Conservation (phyloP, 106 monocot species). For the Posidonia australis region DNA sequence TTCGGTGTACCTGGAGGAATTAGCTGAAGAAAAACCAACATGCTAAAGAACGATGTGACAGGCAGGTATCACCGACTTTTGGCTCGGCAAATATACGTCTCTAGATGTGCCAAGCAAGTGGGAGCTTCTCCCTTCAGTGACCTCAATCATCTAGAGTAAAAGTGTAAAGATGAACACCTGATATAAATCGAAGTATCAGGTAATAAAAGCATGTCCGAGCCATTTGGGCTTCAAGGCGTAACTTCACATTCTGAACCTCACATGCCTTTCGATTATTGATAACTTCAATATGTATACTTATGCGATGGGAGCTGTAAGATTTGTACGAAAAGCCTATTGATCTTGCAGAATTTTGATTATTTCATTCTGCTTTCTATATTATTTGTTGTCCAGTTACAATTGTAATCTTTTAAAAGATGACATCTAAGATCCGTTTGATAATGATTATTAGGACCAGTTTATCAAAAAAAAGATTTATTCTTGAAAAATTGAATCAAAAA, state of each 20-base stretch:
- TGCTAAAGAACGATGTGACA: background rate
- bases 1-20: slow-evolving; percentile 4
- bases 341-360: background rate
- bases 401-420: background rate
- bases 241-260: background rate
- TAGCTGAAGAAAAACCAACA: background rate
- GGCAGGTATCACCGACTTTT: background rate
- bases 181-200: background rate
- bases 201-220: background rate
- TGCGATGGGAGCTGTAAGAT: background rate
- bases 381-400: background rate
- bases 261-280: background rate
- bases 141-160: too few species aligned
- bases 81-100: background rate
- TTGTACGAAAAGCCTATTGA: background rate
- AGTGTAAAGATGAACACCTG: background rate
- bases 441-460: too few species aligned
- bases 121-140: background rate
- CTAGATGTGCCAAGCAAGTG: background rate
- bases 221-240: background rate
- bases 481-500: too few species aligned
- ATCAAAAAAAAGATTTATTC: too few species aligned
- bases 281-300: background rate
- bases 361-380: background rate
- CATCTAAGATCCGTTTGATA: too few species aligned